A percentile compares a stretch with the other conserved stretches of the same genome.
Evolutionary conservation across 2,329 filamentous ascomycete genomes (phyloP).

Genomic region (Cordyceps javanica): DNA sequence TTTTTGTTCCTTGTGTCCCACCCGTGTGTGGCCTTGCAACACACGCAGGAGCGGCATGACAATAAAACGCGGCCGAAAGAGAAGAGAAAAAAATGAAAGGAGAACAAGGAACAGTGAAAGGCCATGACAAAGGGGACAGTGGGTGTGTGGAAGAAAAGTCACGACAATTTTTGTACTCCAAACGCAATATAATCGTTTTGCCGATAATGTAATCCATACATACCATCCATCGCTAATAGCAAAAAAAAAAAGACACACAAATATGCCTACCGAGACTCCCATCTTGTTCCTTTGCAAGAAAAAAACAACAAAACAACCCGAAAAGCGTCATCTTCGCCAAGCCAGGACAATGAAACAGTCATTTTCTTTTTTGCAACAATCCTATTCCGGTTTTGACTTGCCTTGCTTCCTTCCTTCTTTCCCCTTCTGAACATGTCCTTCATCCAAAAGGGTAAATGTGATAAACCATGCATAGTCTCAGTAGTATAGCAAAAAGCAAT

Average conservation of each 20-base stretch:
- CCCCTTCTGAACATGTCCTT: background rate
- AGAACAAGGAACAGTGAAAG: too few species aligned
- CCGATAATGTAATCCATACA: background rate
- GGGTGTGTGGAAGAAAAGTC: background rate
- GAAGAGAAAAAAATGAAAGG: too few species aligned
- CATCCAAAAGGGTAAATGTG: background rate
- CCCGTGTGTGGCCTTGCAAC: too few species aligned
- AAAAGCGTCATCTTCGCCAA: background rate
- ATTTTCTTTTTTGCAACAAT: too few species aligned
- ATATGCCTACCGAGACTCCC: background rate
- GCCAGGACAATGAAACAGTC: too few species aligned
- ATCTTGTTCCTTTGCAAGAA: background rate
- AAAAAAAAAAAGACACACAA: background rate
- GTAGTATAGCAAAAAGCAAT: too few species aligned
- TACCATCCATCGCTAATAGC: constrained; percentile 10
- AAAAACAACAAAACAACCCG: background rate
- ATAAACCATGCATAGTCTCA: background rate
- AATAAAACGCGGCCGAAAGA: too few species aligned
- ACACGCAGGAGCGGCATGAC: too few species aligned
- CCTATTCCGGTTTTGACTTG: too few species aligned
- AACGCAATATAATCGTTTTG: background rate
- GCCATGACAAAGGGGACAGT: too few species aligned
- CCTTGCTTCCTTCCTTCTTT: background rate
- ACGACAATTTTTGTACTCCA: background rate
- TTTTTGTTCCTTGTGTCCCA: too few species aligned